A percentile compares a stretch with the other conserved stretches of the same genome.
phyloP scores from a whole-genome alignment of 768 basidiomycete species.

The Phylloporus sp. region DNA sequence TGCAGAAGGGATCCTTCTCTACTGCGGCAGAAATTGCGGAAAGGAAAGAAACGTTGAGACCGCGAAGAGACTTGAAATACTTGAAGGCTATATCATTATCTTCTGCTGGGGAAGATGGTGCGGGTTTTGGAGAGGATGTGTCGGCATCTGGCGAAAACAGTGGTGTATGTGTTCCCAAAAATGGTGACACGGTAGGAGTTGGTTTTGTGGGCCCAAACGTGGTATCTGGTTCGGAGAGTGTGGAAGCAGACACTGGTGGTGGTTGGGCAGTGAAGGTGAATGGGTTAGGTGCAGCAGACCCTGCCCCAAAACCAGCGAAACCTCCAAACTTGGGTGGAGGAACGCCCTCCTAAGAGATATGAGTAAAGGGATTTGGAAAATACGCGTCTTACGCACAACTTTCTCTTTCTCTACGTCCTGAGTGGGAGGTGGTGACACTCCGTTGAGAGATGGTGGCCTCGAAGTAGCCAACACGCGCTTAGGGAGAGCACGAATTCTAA shows the following conservation, averaged over 20 bases:
- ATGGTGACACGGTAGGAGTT: constrained; percentile 21
- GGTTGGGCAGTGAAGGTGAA: constrained; percentile 41
- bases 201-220: constrained; percentile 12
- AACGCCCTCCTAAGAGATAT: constrained; percentile 21
- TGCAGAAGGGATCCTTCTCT: constrained; percentile 67
- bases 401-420: constrained; percentile 24
- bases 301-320: constrained; percentile 51
- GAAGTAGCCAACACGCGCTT: constrained; percentile 38
- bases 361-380: constrained; percentile 11
- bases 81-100: constrained; percentile 38
- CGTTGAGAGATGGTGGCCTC: constrained; percentile 21
- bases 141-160: constrained; percentile 31
- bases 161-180: not conserved
- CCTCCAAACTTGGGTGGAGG: constrained; percentile 45
- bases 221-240: constrained; percentile 6
- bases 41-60: constrained; percentile 65
- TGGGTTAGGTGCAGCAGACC: constrained; percentile 27
- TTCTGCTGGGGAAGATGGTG: constrained; percentile 20
- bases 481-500: constrained; percentile 65
- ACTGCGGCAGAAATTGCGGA: constrained; percentile 55
- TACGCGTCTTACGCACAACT: constrained; percentile 22
- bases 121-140: constrained; percentile 10
- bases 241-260: constrained; percentile 11
- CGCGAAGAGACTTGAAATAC: constrained; percentile 69
- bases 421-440: constrained; percentile 24